A percentile compares a stretch with the other conserved stretches of the same genome.
These are phyloP conservation scores for Westerdykella aurantiaca DNA, from an alignment of 2,329 filamentous ascomycete species.

Conservation along the genomic window DNA sequence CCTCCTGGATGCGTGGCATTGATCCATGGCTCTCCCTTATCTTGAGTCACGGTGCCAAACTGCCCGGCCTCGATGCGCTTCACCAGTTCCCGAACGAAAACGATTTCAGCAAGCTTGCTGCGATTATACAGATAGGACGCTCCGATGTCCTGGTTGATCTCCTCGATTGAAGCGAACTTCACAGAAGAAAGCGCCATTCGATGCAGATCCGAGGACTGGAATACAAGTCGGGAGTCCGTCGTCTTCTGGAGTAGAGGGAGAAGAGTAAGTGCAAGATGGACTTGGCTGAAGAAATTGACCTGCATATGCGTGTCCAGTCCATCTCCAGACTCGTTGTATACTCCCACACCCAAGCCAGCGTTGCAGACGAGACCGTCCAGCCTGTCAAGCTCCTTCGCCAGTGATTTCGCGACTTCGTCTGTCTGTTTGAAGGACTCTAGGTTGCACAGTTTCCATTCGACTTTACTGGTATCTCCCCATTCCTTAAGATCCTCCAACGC, in stretches of 20 bases:
- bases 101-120: conserved; percentile 46
- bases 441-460: conserved; percentile 45
- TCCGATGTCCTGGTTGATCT: conserved; percentile 48
- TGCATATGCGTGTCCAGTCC: conserved; percentile 49
- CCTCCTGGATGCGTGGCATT: conserved; percentile 48
- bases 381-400: conserved; percentile 39
- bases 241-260: conserved; percentile 44
- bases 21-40: conserved; percentile 41
- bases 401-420: conserved; percentile 41
- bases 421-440: conserved; percentile 44
- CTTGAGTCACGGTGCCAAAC: conserved; percentile 26
- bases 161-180: conserved; percentile 41
- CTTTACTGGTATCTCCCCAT: conserved; percentile 42
- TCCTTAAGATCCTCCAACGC: conserved; percentile 39
- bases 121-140: conserved; percentile 46
- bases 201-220: conserved; percentile 49
- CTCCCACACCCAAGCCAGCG: conserved; percentile 47
- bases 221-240: conserved; percentile 43
- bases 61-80: conserved; percentile 31
- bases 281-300: conserved; percentile 47
- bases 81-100: conserved; percentile 42
- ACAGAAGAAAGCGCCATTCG: conserved; percentile 35
- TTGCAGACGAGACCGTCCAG: conserved; percentile 48
- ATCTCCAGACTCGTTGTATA: conserved; percentile 46
- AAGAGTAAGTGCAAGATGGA: conserved; percentile 45